Evolutionary conservation across 164 flowering plant species (phyloP).

Genomic region (Aristolochia californica): DNA sequence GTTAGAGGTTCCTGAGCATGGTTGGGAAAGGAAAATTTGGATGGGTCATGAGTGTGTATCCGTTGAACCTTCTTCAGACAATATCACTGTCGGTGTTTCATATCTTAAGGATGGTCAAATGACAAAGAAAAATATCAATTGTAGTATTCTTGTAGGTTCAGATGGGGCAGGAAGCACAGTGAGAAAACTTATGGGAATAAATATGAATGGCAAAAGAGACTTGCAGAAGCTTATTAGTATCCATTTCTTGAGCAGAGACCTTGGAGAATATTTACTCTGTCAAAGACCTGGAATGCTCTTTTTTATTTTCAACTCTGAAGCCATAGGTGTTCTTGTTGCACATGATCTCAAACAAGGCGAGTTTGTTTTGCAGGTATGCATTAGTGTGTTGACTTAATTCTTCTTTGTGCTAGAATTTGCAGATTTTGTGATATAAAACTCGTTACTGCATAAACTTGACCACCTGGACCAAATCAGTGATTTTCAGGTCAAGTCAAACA

Average conservation of each 20-base stretch:
- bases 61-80: constrained; percentile 31
- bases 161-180: constrained; percentile 95
- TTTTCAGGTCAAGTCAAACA: no score
- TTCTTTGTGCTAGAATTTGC: background rate
- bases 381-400: background rate
- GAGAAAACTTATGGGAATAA: constrained; percentile 58
- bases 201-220: constrained; percentile 65
- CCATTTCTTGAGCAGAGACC: constrained; percentile 72
- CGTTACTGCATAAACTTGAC: no score
- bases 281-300: constrained; percentile 93
- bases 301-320: constrained; percentile 83
- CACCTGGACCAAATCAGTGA: no score
- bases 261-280: constrained; percentile 59
- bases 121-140: constrained; percentile 36
- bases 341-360: constrained; percentile 91
- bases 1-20: constrained; percentile 11
- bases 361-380: constrained; percentile 78
- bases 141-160: constrained; percentile 64
- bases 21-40: constrained; percentile 35
- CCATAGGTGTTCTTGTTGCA: constrained; percentile 90
- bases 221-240: constrained; percentile 87
- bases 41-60: constrained; percentile 83
- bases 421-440: no score
- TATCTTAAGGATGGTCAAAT: constrained; percentile 35
- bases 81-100: constrained; percentile 44